A percentile compares a stretch with the other conserved stretches of the same genome.
These are phyloP conservation scores for Lachnellula arida DNA, from an alignment of 2,329 filamentous ascomycete species.

Conservation along the genomic window DNA sequence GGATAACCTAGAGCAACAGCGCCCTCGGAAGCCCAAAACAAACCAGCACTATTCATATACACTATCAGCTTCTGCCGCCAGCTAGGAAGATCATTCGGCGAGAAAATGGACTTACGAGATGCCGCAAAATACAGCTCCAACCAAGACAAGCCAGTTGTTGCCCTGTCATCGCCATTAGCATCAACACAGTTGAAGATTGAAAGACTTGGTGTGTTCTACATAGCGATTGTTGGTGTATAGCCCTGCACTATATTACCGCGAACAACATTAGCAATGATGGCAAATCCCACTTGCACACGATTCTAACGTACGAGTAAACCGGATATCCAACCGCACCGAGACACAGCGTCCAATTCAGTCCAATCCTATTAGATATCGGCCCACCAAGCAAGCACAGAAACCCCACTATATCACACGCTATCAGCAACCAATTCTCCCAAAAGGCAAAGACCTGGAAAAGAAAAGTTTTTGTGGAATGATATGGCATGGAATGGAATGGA, in stretches of 20 bases:
- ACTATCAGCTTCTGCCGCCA: not conserved
- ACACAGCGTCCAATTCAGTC: constrained; percentile 64
- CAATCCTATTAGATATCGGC: constrained; percentile 58
- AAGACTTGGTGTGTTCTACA: not conserved
- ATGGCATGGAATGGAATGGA: no score
- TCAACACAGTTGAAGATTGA: constrained; percentile 41
- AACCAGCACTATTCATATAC: constrained; percentile 36
- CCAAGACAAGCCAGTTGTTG: constrained; percentile 59
- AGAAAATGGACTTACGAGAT: constrained; percentile 32
- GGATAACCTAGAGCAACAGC: constrained; percentile 69
- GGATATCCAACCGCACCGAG: constrained; percentile 40
- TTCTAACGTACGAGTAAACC: constrained; percentile 31
- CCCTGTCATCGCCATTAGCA: constrained; percentile 32
- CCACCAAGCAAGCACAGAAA: constrained; percentile 50
- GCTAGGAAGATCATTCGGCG: no score
- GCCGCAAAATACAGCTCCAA: constrained; percentile 65
- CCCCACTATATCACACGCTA: constrained; percentile 53
- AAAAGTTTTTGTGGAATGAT: constrained; percentile 47
- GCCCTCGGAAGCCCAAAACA: constrained; percentile 71
- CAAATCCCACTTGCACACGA: no score
- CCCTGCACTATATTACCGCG: constrained; percentile 31
- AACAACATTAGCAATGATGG: not conserved
- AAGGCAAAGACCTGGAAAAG: constrained; percentile 43
- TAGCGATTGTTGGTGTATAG: constrained; percentile 67
- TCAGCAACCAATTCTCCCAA: not conserved